Conservation (phyloP, 192 early-diverging fungal genomes). For the Backusella parvicylindrica region DNA sequence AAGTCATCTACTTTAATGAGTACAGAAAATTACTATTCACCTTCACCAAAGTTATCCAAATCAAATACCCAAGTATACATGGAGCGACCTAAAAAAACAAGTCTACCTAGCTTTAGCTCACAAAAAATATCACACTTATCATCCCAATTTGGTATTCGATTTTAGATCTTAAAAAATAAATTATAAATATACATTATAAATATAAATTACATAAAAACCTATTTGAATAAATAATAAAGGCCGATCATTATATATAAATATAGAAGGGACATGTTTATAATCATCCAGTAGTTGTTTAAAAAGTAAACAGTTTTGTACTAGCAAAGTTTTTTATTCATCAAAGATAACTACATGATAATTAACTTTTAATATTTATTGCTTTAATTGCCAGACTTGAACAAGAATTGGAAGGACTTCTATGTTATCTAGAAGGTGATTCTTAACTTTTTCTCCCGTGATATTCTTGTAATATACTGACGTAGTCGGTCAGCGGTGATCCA, state of each 20-base stretch:
- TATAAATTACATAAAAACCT: too few relatives aligned
- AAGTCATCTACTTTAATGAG: not conserved
- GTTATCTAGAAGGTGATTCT: not conserved
- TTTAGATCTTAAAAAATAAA: not conserved
- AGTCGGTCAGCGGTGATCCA: not conserved
- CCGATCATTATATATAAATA: not conserved
- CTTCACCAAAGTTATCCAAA: conserved; percentile 11
- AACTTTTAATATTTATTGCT: not conserved
- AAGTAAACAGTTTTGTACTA: not conserved
- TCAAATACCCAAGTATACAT: not conserved
- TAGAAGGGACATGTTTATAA: too few relatives aligned
- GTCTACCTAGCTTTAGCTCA: not conserved
- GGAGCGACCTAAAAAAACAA: conserved; percentile 1
- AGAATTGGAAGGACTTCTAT: not conserved
- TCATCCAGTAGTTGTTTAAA: not conserved
- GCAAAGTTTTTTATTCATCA: not conserved
- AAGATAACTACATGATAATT: too few relatives aligned
- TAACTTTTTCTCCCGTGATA: not conserved
- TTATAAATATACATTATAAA: not conserved
- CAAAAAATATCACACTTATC: not conserved
- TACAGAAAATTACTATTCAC: not conserved
- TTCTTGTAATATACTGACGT: not conserved
- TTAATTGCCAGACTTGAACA: not conserved
- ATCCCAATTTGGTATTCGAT: not conserved
- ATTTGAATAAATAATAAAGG: not conserved